Base-by-base conservation (phyloP, 805 yeast species). In the Starmera amethionina region DNA sequence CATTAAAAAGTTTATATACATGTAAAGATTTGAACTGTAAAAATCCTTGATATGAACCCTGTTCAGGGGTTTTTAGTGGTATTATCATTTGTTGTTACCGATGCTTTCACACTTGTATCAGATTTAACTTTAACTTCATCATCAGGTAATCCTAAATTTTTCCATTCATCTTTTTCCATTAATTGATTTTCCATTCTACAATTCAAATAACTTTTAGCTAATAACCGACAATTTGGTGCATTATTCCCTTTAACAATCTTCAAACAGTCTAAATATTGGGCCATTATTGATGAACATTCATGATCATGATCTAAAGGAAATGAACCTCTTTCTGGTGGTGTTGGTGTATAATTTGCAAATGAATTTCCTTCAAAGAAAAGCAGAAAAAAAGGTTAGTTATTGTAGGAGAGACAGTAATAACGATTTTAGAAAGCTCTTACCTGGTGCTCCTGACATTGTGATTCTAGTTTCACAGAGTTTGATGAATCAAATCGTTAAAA, bases 301-400 rank as follows among this genome's bases (percentile, higher is more conserved):
- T 73, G 73, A 44, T 75, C 79, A 55, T 90, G 98, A 55, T 90
- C 98, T 35, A 90, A 65, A 1, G 97, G 98, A 60, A 90, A 90
- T 0, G 97, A 86, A 0, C 98, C 98, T 49, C 96, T 67, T 48
- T 90, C 96, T 3, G 98, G 98, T 18, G 98, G 96, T 0, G 90
- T 82, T 9, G 97, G 96, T 12, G 77, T 68, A 68, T 82, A 71
- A 34, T 69, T 63, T 34, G 62, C 57, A 37, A 70, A 50, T 13
- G 72, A 55, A 43, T 68, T 68, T 30, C 78, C 77, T 33, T 70
- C 71, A 42, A 22, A 22, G 9, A 22, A 22, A 8, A 22, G 27
- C 9, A 22, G 6, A 8, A 22, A 22, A 22, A 22, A 22, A 22
- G 5, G 27, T 22, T 22, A 22, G 27, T 22, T 22, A 22, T 22